Conservation (phyloP, 805 yeast genomes). For the Grigorovia yakushimaensis region DNA sequence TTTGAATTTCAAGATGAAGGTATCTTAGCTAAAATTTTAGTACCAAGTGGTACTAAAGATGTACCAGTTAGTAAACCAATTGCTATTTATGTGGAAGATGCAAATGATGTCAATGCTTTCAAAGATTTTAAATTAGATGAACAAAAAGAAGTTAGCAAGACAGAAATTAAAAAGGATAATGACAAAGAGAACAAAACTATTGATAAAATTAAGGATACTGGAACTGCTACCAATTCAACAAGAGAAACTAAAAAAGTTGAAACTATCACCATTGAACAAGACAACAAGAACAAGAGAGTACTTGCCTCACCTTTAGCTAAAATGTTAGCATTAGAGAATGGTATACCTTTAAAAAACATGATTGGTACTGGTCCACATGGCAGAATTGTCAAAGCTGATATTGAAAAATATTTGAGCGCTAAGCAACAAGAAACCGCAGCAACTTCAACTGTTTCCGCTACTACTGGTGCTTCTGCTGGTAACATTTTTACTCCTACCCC, state of each 20-base stretch:
- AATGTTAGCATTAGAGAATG: slow-evolving; percentile 84
- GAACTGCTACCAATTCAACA: background rate
- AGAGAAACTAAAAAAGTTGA: background rate
- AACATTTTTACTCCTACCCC: slow-evolving; percentile 31
- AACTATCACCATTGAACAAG: background rate
- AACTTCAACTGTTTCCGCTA: slow-evolving; percentile 11
- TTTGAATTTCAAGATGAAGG: slow-evolving; percentile 98
- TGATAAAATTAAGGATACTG: background rate
- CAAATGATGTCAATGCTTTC: slow-evolving; percentile 78
- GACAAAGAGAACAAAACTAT: background rate
- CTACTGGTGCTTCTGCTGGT: slow-evolving; percentile 1
- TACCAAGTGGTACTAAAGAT: slow-evolving; percentile 80
- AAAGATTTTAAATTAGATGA: slow-evolving; percentile 82
- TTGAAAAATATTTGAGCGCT: slow-evolving; percentile 49
- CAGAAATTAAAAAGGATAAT: slow-evolving; percentile 12
- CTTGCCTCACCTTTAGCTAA: slow-evolving; percentile 94
- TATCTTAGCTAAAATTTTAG: slow-evolving; percentile 73
- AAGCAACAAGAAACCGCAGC: slow-evolving; percentile 15
- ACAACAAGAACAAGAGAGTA: slow-evolving; percentile 53
- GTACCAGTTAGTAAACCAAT: slow-evolving; percentile 91
- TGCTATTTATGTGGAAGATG: slow-evolving; percentile 90
- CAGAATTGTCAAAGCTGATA: slow-evolving; percentile 84
- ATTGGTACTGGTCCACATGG: slow-evolving; percentile 94
- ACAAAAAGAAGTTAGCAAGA: slow-evolving; percentile 29
- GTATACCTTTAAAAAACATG: slow-evolving; percentile 73